A percentile compares a stretch with the other conserved stretches of the same genome.
These are phyloP conservation scores for Cenchrus purpureus DNA, from an alignment of 176 grass and related monocot species.

Conservation along the genomic window DNA sequence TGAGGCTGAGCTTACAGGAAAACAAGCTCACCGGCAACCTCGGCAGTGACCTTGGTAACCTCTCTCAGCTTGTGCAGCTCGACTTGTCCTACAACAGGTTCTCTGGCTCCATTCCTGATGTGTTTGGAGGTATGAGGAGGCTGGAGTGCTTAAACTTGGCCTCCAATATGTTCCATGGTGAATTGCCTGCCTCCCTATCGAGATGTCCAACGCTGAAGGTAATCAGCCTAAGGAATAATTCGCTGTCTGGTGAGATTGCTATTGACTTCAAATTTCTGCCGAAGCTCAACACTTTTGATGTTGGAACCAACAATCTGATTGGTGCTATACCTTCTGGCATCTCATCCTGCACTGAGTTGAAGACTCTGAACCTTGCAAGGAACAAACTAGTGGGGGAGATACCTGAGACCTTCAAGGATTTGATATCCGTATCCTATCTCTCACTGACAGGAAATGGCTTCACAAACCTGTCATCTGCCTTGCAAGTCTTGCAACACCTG, in stretches of 20 bases:
- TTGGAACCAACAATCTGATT: conserved; percentile 64
- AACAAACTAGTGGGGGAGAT: conserved; percentile 75
- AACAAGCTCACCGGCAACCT: conserved; percentile 66
- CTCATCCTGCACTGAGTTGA: conserved; percentile 49
- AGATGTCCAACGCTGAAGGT: conserved; percentile 52
- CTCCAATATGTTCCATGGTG: conserved; percentile 59
- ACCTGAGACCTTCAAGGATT: conserved; percentile 64
- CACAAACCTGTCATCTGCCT: conserved; percentile 60
- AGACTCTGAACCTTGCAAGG: conserved; percentile 77
- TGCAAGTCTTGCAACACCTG: conserved; percentile 77
- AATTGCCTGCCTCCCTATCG: conserved; percentile 69
- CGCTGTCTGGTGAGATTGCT: conserved; percentile 54
- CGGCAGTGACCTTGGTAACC: conserved; percentile 54
- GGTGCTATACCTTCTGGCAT: conserved; percentile 66
- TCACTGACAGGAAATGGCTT: conserved; percentile 82
- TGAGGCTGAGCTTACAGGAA: conserved; percentile 56
- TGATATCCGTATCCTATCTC: conserved; percentile 63
- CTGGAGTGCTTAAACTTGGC: conserved; percentile 60
- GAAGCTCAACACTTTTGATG: conserved; percentile 69
- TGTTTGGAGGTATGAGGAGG: conserved; percentile 63
- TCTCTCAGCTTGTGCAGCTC: conserved; percentile 62
- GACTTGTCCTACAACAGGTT: conserved; percentile 81
- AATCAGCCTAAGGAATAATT: conserved; percentile 81
- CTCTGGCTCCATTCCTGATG: conserved; percentile 64
- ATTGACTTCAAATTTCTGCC: conserved; percentile 53